Base-by-base conservation (phyloP, 2,329 filamentous ascomycete species). In the Botrytis paeoniae region DNA sequence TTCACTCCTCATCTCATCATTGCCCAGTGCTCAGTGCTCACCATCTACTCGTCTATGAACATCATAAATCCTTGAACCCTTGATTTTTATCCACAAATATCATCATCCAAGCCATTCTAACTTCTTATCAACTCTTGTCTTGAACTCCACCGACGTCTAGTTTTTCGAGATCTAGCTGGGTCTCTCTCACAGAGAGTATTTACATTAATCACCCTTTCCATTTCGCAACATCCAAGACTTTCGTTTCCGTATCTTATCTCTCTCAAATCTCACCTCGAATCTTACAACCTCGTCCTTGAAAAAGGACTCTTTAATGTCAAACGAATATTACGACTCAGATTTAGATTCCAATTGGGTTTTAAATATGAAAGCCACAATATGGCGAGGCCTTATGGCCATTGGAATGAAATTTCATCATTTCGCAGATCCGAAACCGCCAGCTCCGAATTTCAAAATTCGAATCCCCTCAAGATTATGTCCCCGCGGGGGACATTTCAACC, bases 331-430 rank as follows among this genome's bases (percentile, higher is more conserved):
- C 45, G 12, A 66, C 12, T 22, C 43, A 35, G 25, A 25, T 14
- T 18, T 8, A 32, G 62, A 72, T 35, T 54, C 35, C 29, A 29
- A 45, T 60, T 77, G 69, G 68, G 70, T 75, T n/a, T 75, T 79
- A 72, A 69, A 74, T 66, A 79, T 80, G 76, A 81, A 81, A 73
- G 80, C 80, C 8, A 70, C 74, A 75, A 76, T 81, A 76, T 81
- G 79, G 79, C 74, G 80, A 68, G 78, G 73, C 75, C 75, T 81
- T 14, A 81, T 81, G 80, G 78, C 78, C 76, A 72, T 81, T 57
- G 80, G 80, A 14, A 81, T 81, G 80, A 78, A 78, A 71, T 75
- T 81, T 72, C 80, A 81, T 68, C 78, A 80, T 69, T 76, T 78
- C 64, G 80, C 79, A 7, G 74, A 77, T 8, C 80, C 80, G 12